Evolutionary conservation across 495 filamentous ascomycete species (phyloP).

Genomic region (Haplographium delicatum): DNA sequence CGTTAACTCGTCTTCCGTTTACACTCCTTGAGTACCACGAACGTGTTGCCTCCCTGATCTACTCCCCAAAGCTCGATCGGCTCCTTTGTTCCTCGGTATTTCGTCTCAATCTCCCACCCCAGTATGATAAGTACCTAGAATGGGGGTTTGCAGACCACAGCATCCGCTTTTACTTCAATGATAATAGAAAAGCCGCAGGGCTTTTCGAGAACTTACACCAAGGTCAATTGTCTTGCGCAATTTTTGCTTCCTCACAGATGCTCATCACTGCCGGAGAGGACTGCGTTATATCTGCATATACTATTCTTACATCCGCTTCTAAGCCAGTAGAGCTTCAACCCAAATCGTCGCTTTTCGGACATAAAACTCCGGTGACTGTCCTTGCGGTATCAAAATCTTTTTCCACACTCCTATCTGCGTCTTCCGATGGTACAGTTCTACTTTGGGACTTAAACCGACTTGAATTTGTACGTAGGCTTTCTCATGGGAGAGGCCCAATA

Average conservation of each 20-base stretch:
- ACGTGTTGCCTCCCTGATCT: slow-evolving; percentile 70
- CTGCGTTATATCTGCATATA: slow-evolving; percentile 83
- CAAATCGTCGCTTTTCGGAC: slow-evolving; percentile 80
- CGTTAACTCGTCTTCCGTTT: slow-evolving; percentile 73
- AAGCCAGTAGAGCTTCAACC: slow-evolving; percentile 76
- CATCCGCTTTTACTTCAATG: slow-evolving; percentile 80
- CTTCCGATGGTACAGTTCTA: slow-evolving; percentile 72
- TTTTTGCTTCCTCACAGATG: slow-evolving; percentile 83
- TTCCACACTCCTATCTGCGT: slow-evolving; percentile 76
- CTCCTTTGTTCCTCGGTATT: slow-evolving; percentile 80
- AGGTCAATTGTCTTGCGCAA: slow-evolving; percentile 73
- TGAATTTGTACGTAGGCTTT: slow-evolving; percentile 75
- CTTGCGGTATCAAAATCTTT: slow-evolving; percentile 85
- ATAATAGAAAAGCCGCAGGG: slow-evolving; percentile 49
- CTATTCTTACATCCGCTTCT: slow-evolving; percentile 45
- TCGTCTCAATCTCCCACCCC: slow-evolving; percentile 78
- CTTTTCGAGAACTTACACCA: slow-evolving; percentile 91
- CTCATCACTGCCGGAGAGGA: slow-evolving; percentile 88
- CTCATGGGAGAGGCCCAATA: slow-evolving; percentile 35
- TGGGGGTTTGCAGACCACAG: slow-evolving; percentile 95
- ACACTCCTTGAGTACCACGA: slow-evolving; percentile 80
- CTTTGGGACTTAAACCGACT: slow-evolving; percentile 92
- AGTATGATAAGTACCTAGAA: slow-evolving; percentile 86
- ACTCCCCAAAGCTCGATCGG: slow-evolving; percentile 72
- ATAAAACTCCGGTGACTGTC: slow-evolving; percentile 71